Evolutionary conservation across 768 basidiomycete species (phyloP).

Genomic region (Tricholoma bakamatsutake): DNA sequence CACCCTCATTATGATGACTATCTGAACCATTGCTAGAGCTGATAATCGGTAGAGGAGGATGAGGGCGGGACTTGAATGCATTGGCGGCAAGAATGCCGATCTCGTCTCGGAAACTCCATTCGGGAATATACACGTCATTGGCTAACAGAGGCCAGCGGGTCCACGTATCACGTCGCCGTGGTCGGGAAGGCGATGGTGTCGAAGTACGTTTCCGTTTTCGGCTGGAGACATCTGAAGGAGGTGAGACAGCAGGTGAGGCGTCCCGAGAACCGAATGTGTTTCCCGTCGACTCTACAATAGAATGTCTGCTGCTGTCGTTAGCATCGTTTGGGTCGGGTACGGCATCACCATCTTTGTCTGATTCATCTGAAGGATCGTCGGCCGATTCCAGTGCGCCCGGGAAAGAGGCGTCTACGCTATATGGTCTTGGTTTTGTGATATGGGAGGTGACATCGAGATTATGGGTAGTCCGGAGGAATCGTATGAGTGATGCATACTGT

Average conservation of each 20-base stretch:
- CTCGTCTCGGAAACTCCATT: constrained; percentile 71
- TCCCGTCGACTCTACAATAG: constrained; percentile 1
- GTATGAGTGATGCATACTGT: constrained; percentile 62
- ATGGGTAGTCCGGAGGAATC: constrained; percentile 52
- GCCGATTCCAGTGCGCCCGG: constrained; percentile 14
- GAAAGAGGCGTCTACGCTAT: constrained; percentile 3
- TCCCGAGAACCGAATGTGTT: constrained; percentile 8
- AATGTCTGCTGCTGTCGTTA: neutral
- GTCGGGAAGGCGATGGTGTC: neutral
- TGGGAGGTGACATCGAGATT: constrained; percentile 55
- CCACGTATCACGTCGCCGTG: constrained; percentile 47
- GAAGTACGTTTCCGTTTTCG: constrained; percentile 19
- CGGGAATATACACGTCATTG: constrained; percentile 56
- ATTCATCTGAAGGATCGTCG: constrained; percentile 11
- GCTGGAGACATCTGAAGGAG: neutral
- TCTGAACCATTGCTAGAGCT: neutral
- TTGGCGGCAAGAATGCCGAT: constrained; percentile 42
- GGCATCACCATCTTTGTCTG: constrained; percentile 17
- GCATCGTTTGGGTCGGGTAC: constrained; percentile 17
- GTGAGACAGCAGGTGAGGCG: constrained; percentile 5
- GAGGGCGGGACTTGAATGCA: constrained; percentile 21
- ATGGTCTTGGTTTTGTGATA: constrained; percentile 25
- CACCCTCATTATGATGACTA: constrained; percentile 1
- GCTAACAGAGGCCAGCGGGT: constrained; percentile 71
- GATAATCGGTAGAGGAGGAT: constrained; percentile 10